phyloP scores from a whole-genome alignment of 1,284 basidiomycete genomes.

The Mrakiaceae sp. region DNA sequence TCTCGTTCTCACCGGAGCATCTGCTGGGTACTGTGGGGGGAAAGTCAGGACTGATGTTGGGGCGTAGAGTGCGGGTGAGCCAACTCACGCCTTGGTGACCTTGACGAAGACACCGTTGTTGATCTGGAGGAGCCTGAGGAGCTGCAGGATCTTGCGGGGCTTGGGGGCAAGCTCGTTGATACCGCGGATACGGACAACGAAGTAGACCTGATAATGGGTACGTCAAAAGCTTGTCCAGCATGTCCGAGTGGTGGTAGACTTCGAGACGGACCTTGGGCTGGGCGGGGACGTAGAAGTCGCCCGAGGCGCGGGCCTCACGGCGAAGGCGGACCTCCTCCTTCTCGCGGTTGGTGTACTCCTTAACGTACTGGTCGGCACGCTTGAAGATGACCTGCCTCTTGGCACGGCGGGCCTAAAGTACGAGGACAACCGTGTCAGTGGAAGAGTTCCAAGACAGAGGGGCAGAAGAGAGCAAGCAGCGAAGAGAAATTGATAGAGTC shows the following conservation, averaged over 20 bases:
- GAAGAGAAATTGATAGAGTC: slow-evolving; percentile 1
- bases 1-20: slow-evolving; percentile 1
- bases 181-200: slow-evolving; percentile 96
- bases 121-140: slow-evolving; percentile 97
- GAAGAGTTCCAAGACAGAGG: slow-evolving; percentile 15
- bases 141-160: slow-evolving; percentile 97
- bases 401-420: slow-evolving; percentile 61
- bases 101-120: slow-evolving; percentile 99
- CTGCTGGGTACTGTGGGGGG: slow-evolving; percentile 3
- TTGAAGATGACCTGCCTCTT: slow-evolving; percentile 99
- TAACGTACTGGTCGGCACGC: slow-evolving; percentile 96
- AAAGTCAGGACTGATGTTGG: too few species aligned
- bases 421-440: too few species aligned
- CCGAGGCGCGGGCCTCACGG: slow-evolving; percentile 79
- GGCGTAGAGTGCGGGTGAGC: slow-evolving; percentile 52
- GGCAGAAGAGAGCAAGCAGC: slow-evolving; percentile 27
- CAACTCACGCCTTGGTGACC: slow-evolving; percentile 64
- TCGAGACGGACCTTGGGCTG: slow-evolving; percentile 98
- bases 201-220: slow-evolving; percentile 43
- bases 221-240: not conserved
- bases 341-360: slow-evolving; percentile 89
- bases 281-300: slow-evolving; percentile 95
- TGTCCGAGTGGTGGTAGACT: slow-evolving; percentile 34
- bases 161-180: slow-evolving; percentile 99
- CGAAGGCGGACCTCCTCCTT: slow-evolving; percentile 94